These are phyloP conservation scores for Sedum album DNA, from an alignment of 164 flowering plant genomes.

Conservation along the genomic window DNA sequence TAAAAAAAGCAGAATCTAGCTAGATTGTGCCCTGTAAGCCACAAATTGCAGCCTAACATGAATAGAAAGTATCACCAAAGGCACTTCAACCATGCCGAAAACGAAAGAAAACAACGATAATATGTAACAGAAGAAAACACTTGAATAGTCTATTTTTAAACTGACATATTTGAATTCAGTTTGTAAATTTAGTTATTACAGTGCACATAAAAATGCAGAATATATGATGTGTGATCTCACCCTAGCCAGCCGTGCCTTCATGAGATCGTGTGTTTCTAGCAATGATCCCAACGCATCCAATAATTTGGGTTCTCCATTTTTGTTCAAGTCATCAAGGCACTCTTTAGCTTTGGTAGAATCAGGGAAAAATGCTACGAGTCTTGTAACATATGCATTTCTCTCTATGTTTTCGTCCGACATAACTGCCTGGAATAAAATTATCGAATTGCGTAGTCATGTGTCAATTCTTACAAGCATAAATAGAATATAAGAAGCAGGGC, in stretches of 20 bases:
- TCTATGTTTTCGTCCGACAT: conserved; percentile 37
- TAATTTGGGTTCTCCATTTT: conserved; percentile 48
- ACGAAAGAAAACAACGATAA: background rate
- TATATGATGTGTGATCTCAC: conserved; percentile 25
- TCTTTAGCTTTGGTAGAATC: conserved; percentile 71
- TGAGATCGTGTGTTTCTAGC: conserved; percentile 27
- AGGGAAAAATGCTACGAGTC: conserved; percentile 61
- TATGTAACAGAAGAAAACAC: too few species aligned
- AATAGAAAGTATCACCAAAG: background rate
- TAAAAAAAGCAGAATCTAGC: background rate
- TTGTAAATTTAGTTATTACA: background rate
- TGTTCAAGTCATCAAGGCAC: conserved; percentile 52
- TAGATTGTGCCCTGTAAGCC: background rate
- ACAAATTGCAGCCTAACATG: background rate
- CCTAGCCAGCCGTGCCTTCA: conserved; percentile 26
- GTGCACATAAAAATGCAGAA: background rate
- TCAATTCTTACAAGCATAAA: conserved; percentile 8
- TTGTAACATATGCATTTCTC: conserved; percentile 26
- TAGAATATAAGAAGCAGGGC: background rate
- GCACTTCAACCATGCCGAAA: background rate
- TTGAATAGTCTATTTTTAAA: too few species aligned
- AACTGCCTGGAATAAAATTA: conserved; percentile 32
- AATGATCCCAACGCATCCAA: conserved; percentile 36
- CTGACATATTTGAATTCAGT: background rate
- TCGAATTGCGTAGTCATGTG: background rate